phyloP scores from a whole-genome alignment of 139 green algal species.

The Edaphochlamys debaryana region DNA sequence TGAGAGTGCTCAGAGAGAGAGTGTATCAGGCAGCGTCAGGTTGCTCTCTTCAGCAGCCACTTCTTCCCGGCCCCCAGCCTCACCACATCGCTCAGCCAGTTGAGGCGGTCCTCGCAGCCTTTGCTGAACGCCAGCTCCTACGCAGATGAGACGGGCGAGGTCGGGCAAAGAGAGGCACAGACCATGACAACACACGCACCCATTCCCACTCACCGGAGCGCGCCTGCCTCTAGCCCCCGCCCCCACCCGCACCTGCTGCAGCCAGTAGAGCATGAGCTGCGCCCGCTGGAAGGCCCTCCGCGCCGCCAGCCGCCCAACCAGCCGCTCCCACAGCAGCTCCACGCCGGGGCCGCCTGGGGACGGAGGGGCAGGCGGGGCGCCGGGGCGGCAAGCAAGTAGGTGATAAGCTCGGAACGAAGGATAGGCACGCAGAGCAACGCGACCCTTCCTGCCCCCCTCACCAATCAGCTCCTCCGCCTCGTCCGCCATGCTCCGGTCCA shows the following conservation, averaged over 20 bases:
- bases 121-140: constrained; percentile 52
- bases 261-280: constrained; percentile 52
- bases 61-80: background rate
- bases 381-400: too few species aligned
- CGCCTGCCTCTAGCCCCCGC: too few species aligned
- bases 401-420: too few species aligned
- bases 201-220: too few species aligned
- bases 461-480: constrained; percentile 16
- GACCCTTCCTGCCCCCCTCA: background rate
- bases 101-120: constrained; percentile 41
- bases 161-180: too few species aligned
- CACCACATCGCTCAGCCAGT: constrained; percentile 46
- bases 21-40: background rate
- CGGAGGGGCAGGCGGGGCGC: too few species aligned
- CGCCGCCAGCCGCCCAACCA: constrained; percentile 35
- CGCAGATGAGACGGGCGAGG: too few species aligned
- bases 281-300: constrained; percentile 47
- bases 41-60: background rate
- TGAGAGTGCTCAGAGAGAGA: too few species aligned
- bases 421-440: too few species aligned
- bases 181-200: too few species aligned
- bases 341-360: constrained; percentile 20
- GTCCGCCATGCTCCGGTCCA: background rate
- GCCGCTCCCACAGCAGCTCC: constrained; percentile 38
- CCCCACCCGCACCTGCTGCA: too few species aligned